Evolutionary conservation across 2,329 filamentous ascomycete genomes (phyloP), one percentile per base, ranked within the genome.

Genomic region (Trichophyton benhamiae): DNA sequence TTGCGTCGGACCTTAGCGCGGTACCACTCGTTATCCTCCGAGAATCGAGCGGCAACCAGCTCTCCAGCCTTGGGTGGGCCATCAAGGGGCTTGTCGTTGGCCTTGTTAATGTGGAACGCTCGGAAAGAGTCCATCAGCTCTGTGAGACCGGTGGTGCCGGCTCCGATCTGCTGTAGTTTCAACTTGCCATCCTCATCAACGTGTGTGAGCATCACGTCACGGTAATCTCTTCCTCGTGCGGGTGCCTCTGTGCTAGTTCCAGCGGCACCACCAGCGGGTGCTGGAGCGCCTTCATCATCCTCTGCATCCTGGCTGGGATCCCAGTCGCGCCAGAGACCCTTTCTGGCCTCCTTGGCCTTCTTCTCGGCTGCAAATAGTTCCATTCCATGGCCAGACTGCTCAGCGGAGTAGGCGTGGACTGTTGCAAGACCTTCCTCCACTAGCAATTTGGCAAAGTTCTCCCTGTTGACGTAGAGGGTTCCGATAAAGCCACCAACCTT

Each of bases 401-500:
- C 92, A 0, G 94, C 94, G 25, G 92, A 96, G 78, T 96, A 97
- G 61, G 87, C 85, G 73, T 97, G 92, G 15, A 99, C 92, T 20
- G 87, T 87, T 15, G 94, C 92, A 33, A 96, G 81, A 64, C 94
- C 94, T 76, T 99, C 94, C 75, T 97, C 94, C 1, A 99, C 85
- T 0, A 99, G 82, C 1, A 89, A 75, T 79, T 96, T 96, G 69
- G 91, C 89, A 71, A 99, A 95, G 78, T 89, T 97, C 76, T 97
- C 92, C 60, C 91, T 88, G 79, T 91, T 92, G 73, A 99, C 83
- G 74, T 91, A 96, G 25, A 99, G 81, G 13, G 90, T 89, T 61
- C 94, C 94, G 67, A 99, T 97, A 79, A 99, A 99, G 42, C 94
- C 94, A 68, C 94, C 94, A 27, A 94, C 87, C 80, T 96, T 97